Conservation (phyloP, 2,329 filamentous ascomycete genomes). For the Xylaria sp. region DNA sequence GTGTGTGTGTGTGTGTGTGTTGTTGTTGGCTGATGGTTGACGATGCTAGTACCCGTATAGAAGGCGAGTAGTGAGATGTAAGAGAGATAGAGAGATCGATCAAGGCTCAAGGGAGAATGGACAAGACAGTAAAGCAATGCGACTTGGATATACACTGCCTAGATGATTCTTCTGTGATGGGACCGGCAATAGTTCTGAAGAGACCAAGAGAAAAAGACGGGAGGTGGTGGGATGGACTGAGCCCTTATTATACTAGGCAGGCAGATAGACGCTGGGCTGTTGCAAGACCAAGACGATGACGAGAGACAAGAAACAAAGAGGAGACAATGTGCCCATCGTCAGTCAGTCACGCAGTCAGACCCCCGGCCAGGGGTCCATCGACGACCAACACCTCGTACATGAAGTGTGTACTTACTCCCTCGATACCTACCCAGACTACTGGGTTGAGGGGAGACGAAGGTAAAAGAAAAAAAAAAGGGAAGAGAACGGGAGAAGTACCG, state of each 20-base stretch:
- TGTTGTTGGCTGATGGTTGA: not conserved
- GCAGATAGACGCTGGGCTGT: slow-evolving; percentile 6
- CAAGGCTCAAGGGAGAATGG: slow-evolving; percentile 51
- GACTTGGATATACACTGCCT: not conserved
- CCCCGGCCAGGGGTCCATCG: slow-evolving; percentile 26
- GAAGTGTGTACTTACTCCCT: not conserved
- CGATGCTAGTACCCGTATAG: not conserved
- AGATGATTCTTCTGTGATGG: slow-evolving; percentile 11
- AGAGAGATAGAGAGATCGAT: slow-evolving; percentile 40
- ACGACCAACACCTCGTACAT: slow-evolving; percentile 10
- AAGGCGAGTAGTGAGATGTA: not conserved
- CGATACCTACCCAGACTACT: slow-evolving; percentile 4
- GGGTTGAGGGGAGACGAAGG: slow-evolving; percentile 21
- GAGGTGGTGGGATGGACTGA: slow-evolving; percentile 28
- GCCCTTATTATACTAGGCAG: slow-evolving; percentile 32
- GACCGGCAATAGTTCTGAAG: slow-evolving; percentile 29
- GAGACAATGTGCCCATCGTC: slow-evolving; percentile 33
- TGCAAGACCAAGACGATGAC: slow-evolving; percentile 29
- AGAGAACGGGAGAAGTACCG: slow-evolving; percentile 19
- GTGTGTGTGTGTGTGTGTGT: slow-evolving; percentile 42
- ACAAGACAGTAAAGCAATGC: not conserved
- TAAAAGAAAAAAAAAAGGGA: not conserved
- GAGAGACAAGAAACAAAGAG: slow-evolving; percentile 30
- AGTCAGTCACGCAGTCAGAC: slow-evolving; percentile 25
- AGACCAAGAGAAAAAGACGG: slow-evolving; percentile 14